phyloP scores from a whole-genome alignment of 257 asterid genomes.

The Dorcoceras hygrometricum region DNA sequence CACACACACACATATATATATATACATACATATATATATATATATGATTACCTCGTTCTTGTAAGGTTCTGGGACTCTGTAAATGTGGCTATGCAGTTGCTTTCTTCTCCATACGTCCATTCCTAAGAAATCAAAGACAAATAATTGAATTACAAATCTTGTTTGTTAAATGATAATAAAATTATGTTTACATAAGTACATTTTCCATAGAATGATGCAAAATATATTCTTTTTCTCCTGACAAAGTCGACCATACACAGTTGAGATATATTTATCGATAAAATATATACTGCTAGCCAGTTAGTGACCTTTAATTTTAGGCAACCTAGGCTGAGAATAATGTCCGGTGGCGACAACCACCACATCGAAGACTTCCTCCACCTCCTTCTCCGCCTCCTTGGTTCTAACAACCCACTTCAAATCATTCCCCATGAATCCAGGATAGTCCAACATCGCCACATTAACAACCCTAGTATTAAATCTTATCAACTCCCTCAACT shows the following conservation, averaged over 20 bases:
- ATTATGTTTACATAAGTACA: neutral
- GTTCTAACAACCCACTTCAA: constrained; percentile 73
- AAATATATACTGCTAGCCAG: no score
- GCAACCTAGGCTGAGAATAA: constrained; percentile 72
- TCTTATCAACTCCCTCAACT: constrained; percentile 70
- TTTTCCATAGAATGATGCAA: neutral
- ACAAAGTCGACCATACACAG: no score
- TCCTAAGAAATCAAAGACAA: constrained; percentile 39
- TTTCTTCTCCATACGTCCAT: constrained; percentile 79
- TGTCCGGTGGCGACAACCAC: constrained; percentile 93
- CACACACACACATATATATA: no score
- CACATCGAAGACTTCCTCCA: constrained; percentile 68
- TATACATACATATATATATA: no score
- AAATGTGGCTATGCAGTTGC: constrained; percentile 78
- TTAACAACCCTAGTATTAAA: constrained; percentile 59
- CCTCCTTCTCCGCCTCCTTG: constrained; percentile 33
- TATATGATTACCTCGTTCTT: constrained; percentile 73
- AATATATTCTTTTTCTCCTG: no score
- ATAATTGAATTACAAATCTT: neutral
- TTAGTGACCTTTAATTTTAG: constrained; percentile 73
- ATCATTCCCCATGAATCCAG: constrained; percentile 27
- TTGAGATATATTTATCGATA: no score
- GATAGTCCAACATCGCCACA: constrained; percentile 57
- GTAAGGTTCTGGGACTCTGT: constrained; percentile 77
- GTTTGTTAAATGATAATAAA: no score